phyloP scores from a whole-genome alignment of 23 red algal species.

The Gracilaria caudata region DNA sequence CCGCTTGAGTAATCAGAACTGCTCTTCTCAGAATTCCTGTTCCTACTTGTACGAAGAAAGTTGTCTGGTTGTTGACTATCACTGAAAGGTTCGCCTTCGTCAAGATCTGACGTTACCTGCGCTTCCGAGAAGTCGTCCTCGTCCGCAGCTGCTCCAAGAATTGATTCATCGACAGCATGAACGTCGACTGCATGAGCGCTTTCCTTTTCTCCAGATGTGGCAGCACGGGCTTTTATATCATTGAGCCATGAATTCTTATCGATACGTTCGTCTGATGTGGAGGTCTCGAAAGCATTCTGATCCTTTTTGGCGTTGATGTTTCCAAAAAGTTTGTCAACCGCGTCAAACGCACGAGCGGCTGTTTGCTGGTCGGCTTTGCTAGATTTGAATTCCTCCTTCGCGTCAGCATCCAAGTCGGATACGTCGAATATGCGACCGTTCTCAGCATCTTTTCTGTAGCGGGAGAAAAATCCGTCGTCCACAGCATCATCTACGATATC shows the following conservation, averaged over 20 bases:
- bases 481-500: conserved; percentile 35
- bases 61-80: neutral
- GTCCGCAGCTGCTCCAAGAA: neutral
- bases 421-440: conserved; percentile 17
- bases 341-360: conserved; percentile 57
- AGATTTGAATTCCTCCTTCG: conserved; percentile 4
- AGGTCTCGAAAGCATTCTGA: neutral
- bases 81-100: neutral
- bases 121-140: conserved; percentile 12
- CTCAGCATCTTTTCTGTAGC: conserved; percentile 47
- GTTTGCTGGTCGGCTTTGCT: conserved; percentile 26
- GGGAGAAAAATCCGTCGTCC: conserved; percentile 59
- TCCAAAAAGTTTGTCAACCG: conserved; percentile 51
- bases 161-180: conserved; percentile 35
- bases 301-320: conserved; percentile 22
- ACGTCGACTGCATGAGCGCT: conserved; percentile 17
- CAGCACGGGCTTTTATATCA: conserved; percentile 61
- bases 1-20: neutral
- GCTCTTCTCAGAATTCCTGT: neutral
- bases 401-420: conserved; percentile 14
- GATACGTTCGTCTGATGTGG: conserved; percentile 20
- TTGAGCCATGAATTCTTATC: conserved; percentile 37
- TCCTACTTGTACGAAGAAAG: neutral
- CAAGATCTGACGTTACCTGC: neutral
- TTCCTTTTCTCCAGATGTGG: conserved; percentile 1